Percentiles rank a stretch among this genome's conserved stretches.
Evolutionary conservation across 192 early-diverging fungal species (phyloP).

Genomic region (Rhizophagus sp.): DNA sequence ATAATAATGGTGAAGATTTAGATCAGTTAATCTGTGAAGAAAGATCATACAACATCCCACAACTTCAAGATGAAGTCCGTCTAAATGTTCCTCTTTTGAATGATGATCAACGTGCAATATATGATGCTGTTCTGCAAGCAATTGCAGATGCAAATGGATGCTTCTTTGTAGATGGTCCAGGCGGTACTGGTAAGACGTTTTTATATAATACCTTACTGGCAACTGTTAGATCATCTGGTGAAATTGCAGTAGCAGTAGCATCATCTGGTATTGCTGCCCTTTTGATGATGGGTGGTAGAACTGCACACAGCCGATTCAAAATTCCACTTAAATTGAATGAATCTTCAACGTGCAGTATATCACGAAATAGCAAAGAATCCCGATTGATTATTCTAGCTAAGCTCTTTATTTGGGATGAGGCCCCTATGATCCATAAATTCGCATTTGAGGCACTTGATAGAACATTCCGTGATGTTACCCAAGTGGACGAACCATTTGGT

Average conservation of each 20-base stretch:
- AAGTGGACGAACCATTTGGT: slow-evolving; percentile 23
- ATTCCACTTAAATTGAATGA: slow-evolving; percentile 32
- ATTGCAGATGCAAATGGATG: neutral
- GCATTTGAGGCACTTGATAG: slow-evolving; percentile 15
- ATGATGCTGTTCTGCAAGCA: slow-evolving; percentile 19
- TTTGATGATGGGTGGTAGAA: slow-evolving; percentile 34
- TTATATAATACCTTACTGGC: slow-evolving; percentile 20
- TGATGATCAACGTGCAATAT: neutral
- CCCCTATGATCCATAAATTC: slow-evolving; percentile 26
- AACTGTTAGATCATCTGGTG: slow-evolving; percentile 8
- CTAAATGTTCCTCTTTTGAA: neutral
- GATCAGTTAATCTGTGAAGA: neutral
- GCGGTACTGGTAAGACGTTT: slow-evolving; percentile 34
- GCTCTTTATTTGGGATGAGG: slow-evolving; percentile 42
- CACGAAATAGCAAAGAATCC: neutral
- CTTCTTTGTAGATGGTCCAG: slow-evolving; percentile 39
- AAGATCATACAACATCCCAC: neutral
- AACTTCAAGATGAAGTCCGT: neutral
- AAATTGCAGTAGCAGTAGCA: slow-evolving; percentile 38
- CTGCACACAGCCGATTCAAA: slow-evolving; percentile 39
- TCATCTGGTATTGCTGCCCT: slow-evolving; percentile 38
- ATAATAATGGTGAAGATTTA: neutral
- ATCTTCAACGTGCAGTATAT: slow-evolving; percentile 26
- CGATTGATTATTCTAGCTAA: slow-evolving; percentile 11
- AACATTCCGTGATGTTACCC: slow-evolving; percentile 20